Conservation (phyloP, 495 filamentous ascomycete genomes). For the Lichina pygmaea region DNA sequence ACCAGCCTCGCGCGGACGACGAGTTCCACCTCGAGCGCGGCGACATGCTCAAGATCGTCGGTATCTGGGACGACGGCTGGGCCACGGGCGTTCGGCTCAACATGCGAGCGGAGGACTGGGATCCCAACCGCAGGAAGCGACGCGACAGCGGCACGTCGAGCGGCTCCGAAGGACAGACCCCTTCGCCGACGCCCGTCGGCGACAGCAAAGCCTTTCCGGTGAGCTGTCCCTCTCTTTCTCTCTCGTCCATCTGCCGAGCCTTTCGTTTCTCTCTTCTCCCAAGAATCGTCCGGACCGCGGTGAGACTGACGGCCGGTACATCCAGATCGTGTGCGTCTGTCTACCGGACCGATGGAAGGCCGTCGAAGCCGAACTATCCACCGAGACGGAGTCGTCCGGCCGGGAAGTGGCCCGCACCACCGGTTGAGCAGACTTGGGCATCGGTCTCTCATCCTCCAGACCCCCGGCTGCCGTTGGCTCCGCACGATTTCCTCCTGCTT, state of each 20-base stretch:
- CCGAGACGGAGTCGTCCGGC: conserved; percentile 1
- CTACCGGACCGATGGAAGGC: conserved; percentile 93
- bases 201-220: conserved; percentile 92
- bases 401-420: background rate
- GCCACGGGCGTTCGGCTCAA: conserved; percentile 70
- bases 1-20: conserved; percentile 75
- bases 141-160: conserved; percentile 86
- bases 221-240: conserved; percentile 1
- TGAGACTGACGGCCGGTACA: background rate
- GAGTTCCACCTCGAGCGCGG: conserved; percentile 87
- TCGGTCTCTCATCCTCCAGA: too few species aligned
- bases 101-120: conserved; percentile 73
- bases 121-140: conserved; percentile 44
- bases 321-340: conserved; percentile 71
- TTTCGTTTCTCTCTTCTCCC: background rate
- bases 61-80: conserved; percentile 99
- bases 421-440: background rate
- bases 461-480: too few species aligned
- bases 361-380: conserved; percentile 47
- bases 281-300: background rate
- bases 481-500: too few species aligned
- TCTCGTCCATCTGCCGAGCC: background rate
- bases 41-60: conserved; percentile 95
- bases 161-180: conserved; percentile 38
- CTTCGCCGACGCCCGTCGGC: conserved; percentile 41